A percentile compares a stretch with the other conserved stretches of the same genome.
Conservation (phyloP, 805 yeast genomes). For the Monosporozyma siamensis region DNA sequence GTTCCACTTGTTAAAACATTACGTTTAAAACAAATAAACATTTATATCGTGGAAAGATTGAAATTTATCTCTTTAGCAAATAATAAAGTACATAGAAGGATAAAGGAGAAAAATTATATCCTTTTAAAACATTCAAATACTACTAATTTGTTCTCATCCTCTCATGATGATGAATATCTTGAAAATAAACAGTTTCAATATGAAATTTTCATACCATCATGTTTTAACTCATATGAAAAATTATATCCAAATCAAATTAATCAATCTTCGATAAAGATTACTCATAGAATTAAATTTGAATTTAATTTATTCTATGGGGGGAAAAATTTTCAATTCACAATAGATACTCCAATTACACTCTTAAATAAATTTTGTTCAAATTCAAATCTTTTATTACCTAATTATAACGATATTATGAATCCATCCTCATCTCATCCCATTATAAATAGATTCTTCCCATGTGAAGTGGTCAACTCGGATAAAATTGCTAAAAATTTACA, state of each 20-base stretch:
- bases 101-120: conserved; percentile 71
- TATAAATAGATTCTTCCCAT: conserved; percentile 33
- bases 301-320: conserved; percentile 61
- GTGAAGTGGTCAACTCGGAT: conserved; percentile 32
- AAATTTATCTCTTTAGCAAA: conserved; percentile 69
- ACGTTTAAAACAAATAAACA: conserved; percentile 71
- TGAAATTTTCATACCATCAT: conserved; percentile 69
- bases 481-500: conserved; percentile 48
- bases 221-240: conserved; percentile 43
- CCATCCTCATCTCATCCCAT: conserved; percentile 21
- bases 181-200: conserved; percentile 73
- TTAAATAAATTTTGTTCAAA: conserved; percentile 69
- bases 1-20: conserved; percentile 73
- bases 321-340: conserved; percentile 84
- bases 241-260: conserved; percentile 79
- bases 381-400: conserved; percentile 67
- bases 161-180: conserved; percentile 20
- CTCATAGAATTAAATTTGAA: conserved; percentile 90
- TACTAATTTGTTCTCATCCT: conserved; percentile 30
- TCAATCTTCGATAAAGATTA: conserved; percentile 65
- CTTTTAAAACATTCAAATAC: conserved; percentile 55
- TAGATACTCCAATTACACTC: conserved; percentile 86
- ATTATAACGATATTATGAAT: conserved; percentile 34
- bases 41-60: conserved; percentile 75
- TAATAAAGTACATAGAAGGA: conserved; percentile 80